Evolutionary conservation across 1,139 yeast genomes (phyloP), one percentile per base, ranked within the genome.

Genomic region (Candida dubliniensis): DNA sequence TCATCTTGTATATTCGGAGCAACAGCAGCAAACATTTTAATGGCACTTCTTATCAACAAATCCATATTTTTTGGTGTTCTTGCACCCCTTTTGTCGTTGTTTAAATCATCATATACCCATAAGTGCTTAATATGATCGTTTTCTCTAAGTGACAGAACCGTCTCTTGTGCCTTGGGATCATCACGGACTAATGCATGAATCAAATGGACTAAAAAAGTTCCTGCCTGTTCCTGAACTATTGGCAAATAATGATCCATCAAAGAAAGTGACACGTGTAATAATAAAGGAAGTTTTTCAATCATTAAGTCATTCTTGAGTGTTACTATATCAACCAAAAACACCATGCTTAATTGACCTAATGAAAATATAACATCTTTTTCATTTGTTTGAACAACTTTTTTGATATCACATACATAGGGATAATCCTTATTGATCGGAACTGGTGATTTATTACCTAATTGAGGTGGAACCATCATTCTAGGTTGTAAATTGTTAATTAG

Each of bases 41-140:
- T 60, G 2, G 86, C 74, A 46, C 79, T 80, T 47, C 90, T 70
- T 6, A 88, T 84, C 48, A 91, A 68, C n/a, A 75, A 64, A 54
- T 87, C 95, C 96, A 95, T 90, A 36, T 81, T 80, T 50, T 82
- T 83, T 0, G 99, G 98, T 1, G 96, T 88, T 36, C 95, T 72
- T 0, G 95, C 95, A 0, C 95, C 93, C 47, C 78, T 79, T 51
- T 82, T 85, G 52, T 84, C 93, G 48, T 82, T 83, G 51, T 82
- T 79, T 53, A 91, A 67, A 57, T 91, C 96, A 52, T 89, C 96
- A 60, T 93, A 93, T 0, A 82, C 75, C 99, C 99, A 95, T 11
- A 86, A 61, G 46, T 57, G 54, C 45, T 65, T 63, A 14, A 47
- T 43, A 35, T 57, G 61, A 37, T 71, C 76, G 13, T 72, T 71